A percentile compares a stretch with the other conserved stretches of the same genome.
Evolutionary conservation across 2,329 filamentous ascomycete genomes (phyloP).

Genomic region (Bertia moriformis): DNA sequence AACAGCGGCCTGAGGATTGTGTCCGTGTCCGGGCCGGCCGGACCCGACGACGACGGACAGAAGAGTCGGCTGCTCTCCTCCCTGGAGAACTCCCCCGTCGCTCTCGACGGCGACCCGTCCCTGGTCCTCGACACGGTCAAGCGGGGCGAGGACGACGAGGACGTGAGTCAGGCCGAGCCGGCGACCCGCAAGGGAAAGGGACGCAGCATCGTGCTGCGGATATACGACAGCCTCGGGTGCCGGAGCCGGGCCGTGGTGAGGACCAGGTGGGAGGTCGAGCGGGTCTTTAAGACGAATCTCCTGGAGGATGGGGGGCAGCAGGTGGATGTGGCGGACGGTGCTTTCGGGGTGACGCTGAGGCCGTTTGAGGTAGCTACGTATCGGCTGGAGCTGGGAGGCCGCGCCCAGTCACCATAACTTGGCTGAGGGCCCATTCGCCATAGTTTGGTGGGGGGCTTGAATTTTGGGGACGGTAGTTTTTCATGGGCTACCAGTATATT

Average conservation of each 20-base stretch:
- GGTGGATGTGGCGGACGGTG: slow-evolving; percentile 17
- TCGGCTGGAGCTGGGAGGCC: slow-evolving; percentile 26
- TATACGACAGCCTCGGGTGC: slow-evolving; percentile 53
- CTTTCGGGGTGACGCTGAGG: slow-evolving; percentile 29
- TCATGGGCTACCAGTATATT: too few relatives aligned
- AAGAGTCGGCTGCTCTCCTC: too few relatives aligned
- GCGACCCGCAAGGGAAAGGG: slow-evolving; percentile 21
- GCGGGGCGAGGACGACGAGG: slow-evolving; percentile 39
- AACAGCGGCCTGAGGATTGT: slow-evolving; percentile 43
- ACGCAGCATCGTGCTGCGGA: slow-evolving; percentile 38
- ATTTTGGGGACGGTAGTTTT: too few relatives aligned
- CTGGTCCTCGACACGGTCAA: slow-evolving; percentile 50
- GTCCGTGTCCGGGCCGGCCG: slow-evolving; percentile 18
- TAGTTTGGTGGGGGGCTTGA: too few relatives aligned
- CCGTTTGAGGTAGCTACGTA: slow-evolving; percentile 47
- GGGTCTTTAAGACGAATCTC: slow-evolving; percentile 47
- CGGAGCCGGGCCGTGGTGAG: slow-evolving; percentile 36
- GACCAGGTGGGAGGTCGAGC: slow-evolving; percentile 32
- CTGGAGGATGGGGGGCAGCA: slow-evolving; percentile 48
- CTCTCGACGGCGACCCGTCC: slow-evolving; percentile 28
- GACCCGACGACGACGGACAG: neutral
- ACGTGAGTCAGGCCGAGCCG: too few relatives aligned
- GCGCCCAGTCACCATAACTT: too few relatives aligned
- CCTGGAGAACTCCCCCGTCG: slow-evolving; percentile 25
- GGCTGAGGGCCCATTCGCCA: too few relatives aligned